phyloP scores from a whole-genome alignment of 2,329 filamentous ascomycete genomes.

The Magnaporthales sp. region DNA sequence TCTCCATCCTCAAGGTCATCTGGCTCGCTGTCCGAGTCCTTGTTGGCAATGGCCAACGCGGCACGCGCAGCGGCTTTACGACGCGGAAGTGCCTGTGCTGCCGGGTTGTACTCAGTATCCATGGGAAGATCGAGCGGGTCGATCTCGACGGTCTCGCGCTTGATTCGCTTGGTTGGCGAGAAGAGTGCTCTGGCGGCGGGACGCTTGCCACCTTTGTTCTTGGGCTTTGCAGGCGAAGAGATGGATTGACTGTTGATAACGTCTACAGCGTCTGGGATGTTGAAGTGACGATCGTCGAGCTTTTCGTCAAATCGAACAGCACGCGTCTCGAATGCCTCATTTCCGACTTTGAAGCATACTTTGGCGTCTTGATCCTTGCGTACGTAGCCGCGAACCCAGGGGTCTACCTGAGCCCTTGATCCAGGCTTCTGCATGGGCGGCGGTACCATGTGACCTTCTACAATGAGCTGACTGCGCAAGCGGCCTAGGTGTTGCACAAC shows the following conservation, averaged over 20 bases:
- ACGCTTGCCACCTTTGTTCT: background rate
- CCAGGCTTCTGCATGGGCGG: conserved; percentile 21
- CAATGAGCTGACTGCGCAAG: conserved; percentile 22
- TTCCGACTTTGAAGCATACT: background rate
- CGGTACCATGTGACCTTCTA: conserved; percentile 33
- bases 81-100: background rate
- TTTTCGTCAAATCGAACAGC: conserved; percentile 23
- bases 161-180: background rate
- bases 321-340: conserved; percentile 17
- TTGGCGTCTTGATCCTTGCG: conserved; percentile 15
- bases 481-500: conserved; percentile 27
- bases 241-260: background rate
- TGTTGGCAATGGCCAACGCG: conserved; percentile 1
- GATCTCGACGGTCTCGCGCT: conserved; percentile 1
- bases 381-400: conserved; percentile 23
- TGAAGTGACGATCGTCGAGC: conserved; percentile 22
- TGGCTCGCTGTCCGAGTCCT: conserved; percentile 5
- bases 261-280: conserved; percentile 17
- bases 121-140: background rate
- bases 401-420: conserved; percentile 12
- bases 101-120: conserved; percentile 10
- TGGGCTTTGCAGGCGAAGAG: background rate
- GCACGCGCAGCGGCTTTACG: conserved; percentile 3
- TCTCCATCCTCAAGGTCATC: conserved; percentile 4
- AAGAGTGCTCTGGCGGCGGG: background rate